Evolutionary conservation across 2,329 filamentous ascomycete genomes (phyloP).

Genomic region (Harringtonia lauricola): DNA sequence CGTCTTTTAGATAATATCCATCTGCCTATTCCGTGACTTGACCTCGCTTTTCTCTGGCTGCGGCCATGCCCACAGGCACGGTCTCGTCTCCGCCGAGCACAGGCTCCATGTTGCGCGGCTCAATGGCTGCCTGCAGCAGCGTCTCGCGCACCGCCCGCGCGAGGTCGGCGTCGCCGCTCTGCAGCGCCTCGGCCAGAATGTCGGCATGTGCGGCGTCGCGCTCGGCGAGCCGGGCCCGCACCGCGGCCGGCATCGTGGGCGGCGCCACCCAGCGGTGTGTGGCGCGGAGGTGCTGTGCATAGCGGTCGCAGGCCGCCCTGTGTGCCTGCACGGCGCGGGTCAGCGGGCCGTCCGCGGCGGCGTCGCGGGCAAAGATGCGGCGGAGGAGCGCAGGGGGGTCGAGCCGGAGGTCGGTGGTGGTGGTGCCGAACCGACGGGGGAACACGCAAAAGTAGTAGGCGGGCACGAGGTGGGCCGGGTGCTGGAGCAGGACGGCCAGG

Average conservation of each 20-base stretch:
- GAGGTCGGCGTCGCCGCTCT: neutral
- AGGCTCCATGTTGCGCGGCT: conserved; percentile 2
- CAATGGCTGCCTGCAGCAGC: conserved; percentile 2
- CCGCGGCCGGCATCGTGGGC: neutral
- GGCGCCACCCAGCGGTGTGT: neutral
- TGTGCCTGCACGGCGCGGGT: neutral
- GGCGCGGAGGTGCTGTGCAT: neutral
- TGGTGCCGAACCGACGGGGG: neutral
- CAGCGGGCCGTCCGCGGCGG: neutral
- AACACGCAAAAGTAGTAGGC: conserved; percentile 3
- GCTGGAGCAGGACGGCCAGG: conserved; percentile 1
- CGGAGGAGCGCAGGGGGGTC: neutral
- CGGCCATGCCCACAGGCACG: neutral
- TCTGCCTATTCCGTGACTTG: no score
- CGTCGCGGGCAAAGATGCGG: neutral
- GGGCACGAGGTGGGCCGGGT: conserved; percentile 1
- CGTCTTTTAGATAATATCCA: no score
- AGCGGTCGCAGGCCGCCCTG: neutral
- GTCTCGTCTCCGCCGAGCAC: neutral
- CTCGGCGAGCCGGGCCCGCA: neutral
- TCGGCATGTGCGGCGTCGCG: neutral
- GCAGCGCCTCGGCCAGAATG: neutral
- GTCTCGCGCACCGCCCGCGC: neutral
- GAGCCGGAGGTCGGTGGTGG: neutral
- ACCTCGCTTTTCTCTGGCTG: no score